Base-by-base conservation (phyloP, 768 basidiomycete genomes). In the Hygrophorus russula region DNA sequence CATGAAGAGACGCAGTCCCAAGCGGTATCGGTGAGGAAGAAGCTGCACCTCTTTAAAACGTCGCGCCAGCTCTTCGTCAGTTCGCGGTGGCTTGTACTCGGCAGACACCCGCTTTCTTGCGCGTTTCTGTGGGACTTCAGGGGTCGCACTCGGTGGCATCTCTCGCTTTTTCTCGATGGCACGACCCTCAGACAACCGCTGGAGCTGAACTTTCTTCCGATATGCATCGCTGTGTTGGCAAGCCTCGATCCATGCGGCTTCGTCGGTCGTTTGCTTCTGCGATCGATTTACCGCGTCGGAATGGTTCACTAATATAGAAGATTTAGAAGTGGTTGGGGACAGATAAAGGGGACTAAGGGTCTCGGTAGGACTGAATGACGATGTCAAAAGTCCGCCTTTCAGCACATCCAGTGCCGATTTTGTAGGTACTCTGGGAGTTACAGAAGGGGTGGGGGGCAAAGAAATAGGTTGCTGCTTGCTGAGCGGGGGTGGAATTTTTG, bases 21-120 rank as follows among this genome's bases (percentile, higher is more conserved):
- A 44, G 46, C 29, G 49, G 51, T 24, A 49, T 51, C 34, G 36
- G 19, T 46, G 46, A 50, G 12, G 40, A 47, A 19, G 41, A 48
- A 37, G 53, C 53, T 60, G 56, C 54, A 83, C 85, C 75, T 83
- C 76, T 67, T 76, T 76, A 52, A 84, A 71, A 44, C 80, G 69
- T 56, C 58, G 69, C 11, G 74, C 79, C 40, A 85, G 67, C 28
- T 76, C 77, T 47, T 78, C 79, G 45, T 83, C 83, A 12, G 73
- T 78, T 44, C 69, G 58, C 13, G 76, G 76, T 5, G 70, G 64
- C 35, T 61, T 63, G 47, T 77, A 80, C 39, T 71, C 69, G 32
- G 51, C 58, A 15, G 65, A 66, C 24, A 67, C 51, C 27, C 68
- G 61, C 46, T 60, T 62, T 46, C 65, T 62, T 40, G 59, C 49